These are phyloP conservation scores for Hanseniaspora meyeri DNA, from an alignment of 805 yeast species.

Conservation along the genomic window DNA sequence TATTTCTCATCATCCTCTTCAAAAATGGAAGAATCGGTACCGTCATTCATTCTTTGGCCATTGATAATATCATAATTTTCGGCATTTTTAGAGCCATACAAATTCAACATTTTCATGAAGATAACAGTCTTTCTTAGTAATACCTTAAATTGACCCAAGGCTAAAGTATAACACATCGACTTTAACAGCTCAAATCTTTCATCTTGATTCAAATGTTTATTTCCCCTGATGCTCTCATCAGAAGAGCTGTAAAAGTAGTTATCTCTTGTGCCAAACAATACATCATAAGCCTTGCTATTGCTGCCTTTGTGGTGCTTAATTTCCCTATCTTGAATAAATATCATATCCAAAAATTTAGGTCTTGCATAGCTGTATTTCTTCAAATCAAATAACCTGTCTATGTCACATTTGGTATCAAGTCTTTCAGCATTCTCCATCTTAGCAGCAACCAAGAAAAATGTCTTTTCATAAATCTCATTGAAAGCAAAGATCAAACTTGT, in stretches of 20 bases:
- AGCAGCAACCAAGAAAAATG: background rate
- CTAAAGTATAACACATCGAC: conserved; percentile 16
- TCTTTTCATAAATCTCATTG: conserved; percentile 5
- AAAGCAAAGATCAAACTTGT: conserved; percentile 1
- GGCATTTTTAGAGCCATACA: conserved; percentile 22
- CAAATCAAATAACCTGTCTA: background rate
- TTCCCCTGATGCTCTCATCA: background rate
- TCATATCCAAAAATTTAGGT: background rate
- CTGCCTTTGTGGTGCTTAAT: background rate
- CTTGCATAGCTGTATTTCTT: background rate
- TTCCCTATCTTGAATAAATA: background rate
- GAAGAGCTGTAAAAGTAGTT: background rate
- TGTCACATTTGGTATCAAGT: background rate
- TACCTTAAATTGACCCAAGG: conserved; percentile 21
- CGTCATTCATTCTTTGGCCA: conserved; percentile 12
- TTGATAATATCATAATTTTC: conserved; percentile 21
- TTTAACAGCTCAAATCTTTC: background rate
- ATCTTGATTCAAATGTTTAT: background rate
- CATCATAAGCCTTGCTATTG: background rate
- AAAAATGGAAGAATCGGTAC: conserved; percentile 14
- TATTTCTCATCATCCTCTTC: background rate
- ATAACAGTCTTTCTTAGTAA: conserved; percentile 25
- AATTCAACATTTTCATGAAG: conserved; percentile 26
- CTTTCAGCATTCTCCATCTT: conserved; percentile 1
- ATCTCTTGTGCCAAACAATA: background rate